phyloP scores from a whole-genome alignment of 2,329 filamentous ascomycete genomes.

The Aspergillus pseudotamarii region DNA sequence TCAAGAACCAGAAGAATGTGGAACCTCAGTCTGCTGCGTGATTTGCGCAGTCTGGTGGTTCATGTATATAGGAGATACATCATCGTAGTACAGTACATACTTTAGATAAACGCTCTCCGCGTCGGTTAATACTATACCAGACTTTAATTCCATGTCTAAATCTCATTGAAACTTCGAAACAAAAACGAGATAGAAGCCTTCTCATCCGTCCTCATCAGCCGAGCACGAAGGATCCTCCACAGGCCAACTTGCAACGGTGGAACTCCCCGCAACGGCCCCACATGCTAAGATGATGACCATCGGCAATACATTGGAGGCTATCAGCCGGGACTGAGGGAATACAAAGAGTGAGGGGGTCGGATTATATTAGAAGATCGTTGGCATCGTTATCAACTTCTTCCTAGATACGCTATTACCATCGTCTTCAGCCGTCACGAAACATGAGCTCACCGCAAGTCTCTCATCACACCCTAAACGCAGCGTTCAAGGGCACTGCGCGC shows the following conservation, averaged over 20 bases:
- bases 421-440: neutral
- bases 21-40: neutral
- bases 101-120: neutral
- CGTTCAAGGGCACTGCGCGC: constrained; percentile 29
- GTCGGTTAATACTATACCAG: neutral
- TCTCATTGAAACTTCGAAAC: neutral
- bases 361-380: neutral
- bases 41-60: neutral
- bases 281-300: constrained; percentile 8
- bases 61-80: neutral
- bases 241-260: constrained; percentile 12
- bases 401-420: neutral
- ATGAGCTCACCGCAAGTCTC: constrained; percentile 28
- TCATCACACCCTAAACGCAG: constrained; percentile 29
- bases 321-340: constrained; percentile 3
- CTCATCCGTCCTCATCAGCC: constrained; percentile 6
- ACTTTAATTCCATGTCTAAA: neutral
- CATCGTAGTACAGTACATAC: neutral
- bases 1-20: constrained; percentile 6
- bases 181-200: neutral
- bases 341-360: neutral
- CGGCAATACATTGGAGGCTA: constrained; percentile 16
- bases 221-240: constrained; percentile 3
- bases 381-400: neutral
- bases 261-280: constrained; percentile 29